A percentile compares a stretch with the other conserved stretches of the same genome.
Conservation (phyloP, 805 yeast species). For the Debaryomyces castellii region DNA sequence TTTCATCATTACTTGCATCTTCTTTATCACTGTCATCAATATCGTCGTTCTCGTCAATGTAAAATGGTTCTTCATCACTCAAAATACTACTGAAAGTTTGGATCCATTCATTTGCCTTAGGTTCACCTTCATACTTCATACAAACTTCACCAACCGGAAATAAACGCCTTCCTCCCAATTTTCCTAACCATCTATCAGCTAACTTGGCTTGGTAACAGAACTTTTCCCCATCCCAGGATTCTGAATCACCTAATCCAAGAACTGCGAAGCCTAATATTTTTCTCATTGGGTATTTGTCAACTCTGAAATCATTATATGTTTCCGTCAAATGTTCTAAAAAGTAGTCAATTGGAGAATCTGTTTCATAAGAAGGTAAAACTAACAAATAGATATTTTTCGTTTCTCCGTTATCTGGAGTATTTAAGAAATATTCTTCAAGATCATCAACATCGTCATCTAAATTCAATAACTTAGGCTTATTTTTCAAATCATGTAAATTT, state of each 20-base stretch:
- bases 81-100: slow-evolving; percentile 58
- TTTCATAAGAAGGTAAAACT: slow-evolving; percentile 87
- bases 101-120: slow-evolving; percentile 65
- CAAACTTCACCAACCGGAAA: slow-evolving; percentile 85
- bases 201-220: slow-evolving; percentile 83
- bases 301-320: slow-evolving; percentile 79
- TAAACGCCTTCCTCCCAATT: slow-evolving; percentile 81
- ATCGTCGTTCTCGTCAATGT: slow-evolving; percentile 57
- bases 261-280: slow-evolving; percentile 77
- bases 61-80: slow-evolving; percentile 69
- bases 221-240: slow-evolving; percentile 71
- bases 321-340: slow-evolving; percentile 79
- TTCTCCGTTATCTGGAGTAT: slow-evolving; percentile 46
- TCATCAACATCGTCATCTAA: slow-evolving; percentile 82
- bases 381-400: slow-evolving; percentile 53
- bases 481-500: slow-evolving; percentile 19
- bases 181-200: slow-evolving; percentile 74
- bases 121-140: slow-evolving; percentile 66
- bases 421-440: slow-evolving; percentile 76
- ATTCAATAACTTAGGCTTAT: slow-evolving; percentile 56
- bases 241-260: slow-evolving; percentile 84
- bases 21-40: slow-evolving; percentile 52
- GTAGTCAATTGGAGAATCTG: slow-evolving; percentile 89
- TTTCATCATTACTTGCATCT: slow-evolving; percentile 33
- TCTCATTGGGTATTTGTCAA: slow-evolving; percentile 77